A percentile compares a stretch with the other conserved stretches of the same genome.
These are phyloP conservation scores for Cutaneotrichosporon cutaneum DNA, from an alignment of 1,284 basidiomycete genomes.

Conservation along the genomic window DNA sequence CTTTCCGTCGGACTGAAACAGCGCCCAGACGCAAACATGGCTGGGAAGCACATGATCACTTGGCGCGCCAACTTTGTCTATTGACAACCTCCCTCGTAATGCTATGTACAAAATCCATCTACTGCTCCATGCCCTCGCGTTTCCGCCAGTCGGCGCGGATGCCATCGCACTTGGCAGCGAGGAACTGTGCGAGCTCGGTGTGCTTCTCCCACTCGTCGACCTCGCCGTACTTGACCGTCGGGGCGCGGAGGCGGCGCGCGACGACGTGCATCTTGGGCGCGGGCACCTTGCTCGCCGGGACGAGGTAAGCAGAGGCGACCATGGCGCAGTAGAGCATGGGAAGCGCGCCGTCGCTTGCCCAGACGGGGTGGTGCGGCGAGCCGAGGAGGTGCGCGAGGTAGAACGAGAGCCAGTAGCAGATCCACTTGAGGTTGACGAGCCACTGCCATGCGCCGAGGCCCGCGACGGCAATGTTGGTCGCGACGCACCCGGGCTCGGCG, in stretches of 20 bases:
- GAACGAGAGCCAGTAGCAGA: constrained; percentile 63
- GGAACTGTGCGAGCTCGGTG: constrained; percentile 28
- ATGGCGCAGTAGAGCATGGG: constrained; percentile 45
- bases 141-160: constrained; percentile 35
- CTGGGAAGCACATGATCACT: not conserved
- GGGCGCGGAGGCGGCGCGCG: constrained; percentile 27
- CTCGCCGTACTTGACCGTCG: constrained; percentile 40
- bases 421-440: constrained; percentile 58
- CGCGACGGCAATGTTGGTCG: constrained; percentile 62
- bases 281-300: constrained; percentile 30
- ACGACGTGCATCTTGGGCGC: constrained; percentile 36
- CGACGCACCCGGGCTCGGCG: constrained; percentile 70
- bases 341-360: constrained; percentile 36
- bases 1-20: not conserved
- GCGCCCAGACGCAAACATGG: too few species aligned
- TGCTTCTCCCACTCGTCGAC: constrained; percentile 41
- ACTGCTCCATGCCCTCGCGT: constrained; percentile 19
- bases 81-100: not conserved
- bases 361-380: constrained; percentile 42
- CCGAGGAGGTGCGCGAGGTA: constrained; percentile 57
- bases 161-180: constrained; percentile 35
- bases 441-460: constrained; percentile 50
- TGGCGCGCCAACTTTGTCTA: too few species aligned
- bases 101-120: not conserved
- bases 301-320: constrained; percentile 33